Evolutionary conservation across 2,329 filamentous ascomycete species (phyloP), one percentile per base, ranked within the genome.

Genomic region (Dactylellina parvicollis): DNA sequence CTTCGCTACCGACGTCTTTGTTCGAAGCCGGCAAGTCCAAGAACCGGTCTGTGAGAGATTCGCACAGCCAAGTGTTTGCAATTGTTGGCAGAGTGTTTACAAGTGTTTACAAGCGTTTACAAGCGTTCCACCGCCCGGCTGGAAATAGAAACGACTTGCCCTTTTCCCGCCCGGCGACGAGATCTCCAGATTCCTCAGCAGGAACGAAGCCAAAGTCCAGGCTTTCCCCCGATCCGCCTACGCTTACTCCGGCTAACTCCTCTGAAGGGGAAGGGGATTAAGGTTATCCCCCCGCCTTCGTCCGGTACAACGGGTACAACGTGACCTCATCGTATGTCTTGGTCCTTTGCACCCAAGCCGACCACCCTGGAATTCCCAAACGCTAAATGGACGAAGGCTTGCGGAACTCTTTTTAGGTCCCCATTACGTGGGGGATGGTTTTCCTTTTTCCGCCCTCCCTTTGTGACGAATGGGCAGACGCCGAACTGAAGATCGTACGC

Each of bases 361-460:
- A 36, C 67, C 59, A 64, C 67, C 67, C 67, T 72, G 67, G 54
- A 72, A 78, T 76, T 78, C 52, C 52, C 47, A 81, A 81, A 78
- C 82, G 83, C 77, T 80, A 82, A 73, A 44, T 72, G 42, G 70
- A 65, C 62, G 52, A 72, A 72, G 30, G 67, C 50, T 66, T 72
- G 59, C 59, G 67, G 67, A 72, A 72, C 67, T 72, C 59, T 72
- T 72, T 72, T 65, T 32, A 44, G 32, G 26, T n/a, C 22, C 42
- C 52, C 74, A 72, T 76, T 60, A 66, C 65, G 76, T 76, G 78
- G 77, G 65, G 75, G 74, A 75, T 65, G 56, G 57, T 75, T 50
- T 59, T 59, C 59, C 60, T 57, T 75, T 66, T 75, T 66, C 64
- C 55, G 64, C n/a, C n/a, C n/a, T 32, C 20, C 28, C 82, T 82